These are phyloP conservation scores for Malus sieversii DNA, from an alignment of 306 rosid genomes.

Conservation along the genomic window DNA sequence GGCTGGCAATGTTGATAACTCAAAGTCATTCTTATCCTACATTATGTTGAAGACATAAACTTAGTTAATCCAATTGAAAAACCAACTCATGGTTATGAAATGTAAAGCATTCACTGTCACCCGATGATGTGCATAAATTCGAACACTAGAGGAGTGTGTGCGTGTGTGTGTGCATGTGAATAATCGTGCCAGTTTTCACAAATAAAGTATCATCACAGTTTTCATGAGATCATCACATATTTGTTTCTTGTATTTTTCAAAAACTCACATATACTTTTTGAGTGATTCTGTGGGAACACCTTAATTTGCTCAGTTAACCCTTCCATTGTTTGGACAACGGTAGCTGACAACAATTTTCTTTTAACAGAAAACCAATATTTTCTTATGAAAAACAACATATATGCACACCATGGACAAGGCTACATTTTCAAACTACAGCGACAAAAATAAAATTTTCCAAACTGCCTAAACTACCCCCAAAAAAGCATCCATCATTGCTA, in stretches of 20 bases:
- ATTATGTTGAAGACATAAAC: slow-evolving; percentile 10
- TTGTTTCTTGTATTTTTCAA: not conserved
- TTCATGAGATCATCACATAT: not conserved
- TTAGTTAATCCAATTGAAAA: not conserved
- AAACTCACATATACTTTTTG: not conserved
- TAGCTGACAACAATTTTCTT: not conserved
- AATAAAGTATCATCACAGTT: not conserved
- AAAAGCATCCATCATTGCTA: not conserved
- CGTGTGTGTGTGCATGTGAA: not conserved
- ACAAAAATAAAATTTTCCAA: not conserved
- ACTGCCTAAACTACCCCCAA: not conserved
- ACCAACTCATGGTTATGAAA: not conserved
- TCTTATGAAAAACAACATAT: not conserved
- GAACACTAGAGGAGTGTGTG: not conserved
- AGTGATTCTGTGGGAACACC: not conserved
- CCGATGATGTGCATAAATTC: not conserved
- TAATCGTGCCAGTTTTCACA: not conserved
- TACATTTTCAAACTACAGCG: not conserved
- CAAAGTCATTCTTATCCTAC: slow-evolving; percentile 92
- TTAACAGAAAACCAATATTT: not conserved
- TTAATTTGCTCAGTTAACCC: not conserved
- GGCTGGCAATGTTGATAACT: slow-evolving; percentile 86
- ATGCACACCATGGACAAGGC: not conserved
- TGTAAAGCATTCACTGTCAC: not conserved
- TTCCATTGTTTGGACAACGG: not conserved